These are phyloP conservation scores for Podospora pseudocomata DNA, from an alignment of 495 filamentous ascomycete species.

Conservation along the genomic window DNA sequence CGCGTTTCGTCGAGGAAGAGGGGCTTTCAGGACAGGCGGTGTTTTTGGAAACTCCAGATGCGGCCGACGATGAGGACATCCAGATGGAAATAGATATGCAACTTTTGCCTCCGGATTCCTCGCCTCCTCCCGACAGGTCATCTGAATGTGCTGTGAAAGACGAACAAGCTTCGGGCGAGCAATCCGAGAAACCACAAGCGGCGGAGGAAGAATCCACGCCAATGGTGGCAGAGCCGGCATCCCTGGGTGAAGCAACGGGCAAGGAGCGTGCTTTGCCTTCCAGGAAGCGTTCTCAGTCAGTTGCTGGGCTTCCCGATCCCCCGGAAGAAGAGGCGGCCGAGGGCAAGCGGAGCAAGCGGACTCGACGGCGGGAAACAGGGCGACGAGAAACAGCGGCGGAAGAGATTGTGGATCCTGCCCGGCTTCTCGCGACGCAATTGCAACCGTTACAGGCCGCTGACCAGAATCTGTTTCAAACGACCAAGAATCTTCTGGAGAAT, in stretches of 20 bases:
- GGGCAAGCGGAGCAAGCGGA: constrained; percentile 76
- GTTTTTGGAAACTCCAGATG: constrained; percentile 35
- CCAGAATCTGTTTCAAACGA: constrained; percentile 68
- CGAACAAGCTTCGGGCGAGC: constrained; percentile 15
- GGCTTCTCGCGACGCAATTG: constrained; percentile 67
- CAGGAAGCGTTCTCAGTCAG: constrained; percentile 63
- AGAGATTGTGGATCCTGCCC: constrained; percentile 64
- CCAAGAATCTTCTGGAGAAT: constrained; percentile 62
- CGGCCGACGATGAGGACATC: constrained; percentile 32
- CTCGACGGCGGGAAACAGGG: constrained; percentile 58
- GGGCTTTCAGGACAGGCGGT: constrained; percentile 36
- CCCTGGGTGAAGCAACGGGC: constrained; percentile 20
- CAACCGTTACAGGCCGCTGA: constrained; percentile 67
- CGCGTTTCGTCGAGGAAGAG: constrained; percentile 28
- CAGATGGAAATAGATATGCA: constrained; percentile 41
- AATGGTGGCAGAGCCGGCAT: constrained; percentile 6
- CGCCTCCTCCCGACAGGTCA: not conserved
- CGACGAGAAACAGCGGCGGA: constrained; percentile 67
- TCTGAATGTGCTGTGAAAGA: constrained; percentile 2
- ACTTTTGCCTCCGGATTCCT: constrained; percentile 20
- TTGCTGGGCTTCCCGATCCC: constrained; percentile 55
- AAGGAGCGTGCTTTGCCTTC: constrained; percentile 39
- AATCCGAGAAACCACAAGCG: constrained; percentile 15
- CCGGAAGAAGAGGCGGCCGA: constrained; percentile 56
- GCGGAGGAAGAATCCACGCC: constrained; percentile 12